Base-by-base conservation (phyloP, 257 asterid genomes). In the Jacaranda mimosifolia region DNA sequence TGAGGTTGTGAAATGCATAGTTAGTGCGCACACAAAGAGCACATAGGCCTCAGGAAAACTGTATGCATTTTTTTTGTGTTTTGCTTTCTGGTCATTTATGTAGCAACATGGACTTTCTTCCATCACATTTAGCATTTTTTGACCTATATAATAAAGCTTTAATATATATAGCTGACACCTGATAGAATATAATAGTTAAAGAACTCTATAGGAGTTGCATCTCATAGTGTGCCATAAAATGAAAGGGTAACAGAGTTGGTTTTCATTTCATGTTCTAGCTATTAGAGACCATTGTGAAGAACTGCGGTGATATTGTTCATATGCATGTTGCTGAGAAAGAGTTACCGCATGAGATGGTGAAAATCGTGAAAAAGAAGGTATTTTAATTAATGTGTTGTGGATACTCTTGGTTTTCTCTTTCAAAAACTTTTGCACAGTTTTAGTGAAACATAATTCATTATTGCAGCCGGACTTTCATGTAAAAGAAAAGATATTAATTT, bases 391-490 rank as follows among this genome's bases (percentile, higher is more conserved):
- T 55, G 17, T 26, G 38, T 39, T 39, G 21, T 53, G 52, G 64
- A 5, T 36, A 21, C 49, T 49, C 21, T 19, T 51, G 52, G 17
- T 46, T 53, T 49, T 70, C 55, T 26, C 42, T 63, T 71, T 59
- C n/a, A 19, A 56, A 36, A 26, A 64, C 7, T 60, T 57, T 58
- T 9, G 3, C 45, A 5, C 26, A 46, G n/a, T 73, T 69, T 74
- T 66, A 36, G 17, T 76, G 68, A 59, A 75, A 21, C 19, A 58
- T 13, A 80, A 60, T 42, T 74, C 74, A 46, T 77, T 60, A 58
- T 71, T 86, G 87, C 86, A 92, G 96, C 93, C 96, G 1, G 97
- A 92, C 79, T 84, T 82, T 82, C 97, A 84, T 77, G 97, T 92
- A 77, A 90, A 85, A 77, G 97, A 90, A 86, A 90, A 92, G 83